Conservation (phyloP, 352 stramenopile species). For the Pythium monospermum region DNA sequence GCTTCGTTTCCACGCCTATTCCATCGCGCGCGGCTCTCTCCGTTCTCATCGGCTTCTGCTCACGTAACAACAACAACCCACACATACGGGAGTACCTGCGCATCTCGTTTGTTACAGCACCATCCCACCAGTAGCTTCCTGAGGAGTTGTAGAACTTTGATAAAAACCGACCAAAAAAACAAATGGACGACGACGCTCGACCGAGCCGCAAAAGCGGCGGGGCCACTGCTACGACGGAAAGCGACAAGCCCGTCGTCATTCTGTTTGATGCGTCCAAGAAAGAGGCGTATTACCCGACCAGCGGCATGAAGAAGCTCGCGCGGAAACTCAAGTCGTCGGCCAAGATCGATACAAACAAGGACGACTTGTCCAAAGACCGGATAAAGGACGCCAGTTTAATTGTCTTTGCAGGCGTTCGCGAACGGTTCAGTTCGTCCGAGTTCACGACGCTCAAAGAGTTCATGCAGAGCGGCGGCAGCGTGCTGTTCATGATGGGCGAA, state of each 20-base stretch:
- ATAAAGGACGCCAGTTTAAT: conserved; percentile 87
- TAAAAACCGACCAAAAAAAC: not conserved
- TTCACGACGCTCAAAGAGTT: conserved; percentile 89
- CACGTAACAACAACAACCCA: too few species aligned
- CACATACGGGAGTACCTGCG: too few species aligned
- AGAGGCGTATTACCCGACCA: conserved; percentile 89
- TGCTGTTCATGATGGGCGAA: conserved; percentile 90
- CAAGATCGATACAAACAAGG: conserved; percentile 95
- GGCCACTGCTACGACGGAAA: not conserved
- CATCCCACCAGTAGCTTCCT: not conserved
- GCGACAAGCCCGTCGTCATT: conserved; percentile 28
- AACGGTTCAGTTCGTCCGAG: conserved; percentile 87
- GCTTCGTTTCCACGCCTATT: not conserved
- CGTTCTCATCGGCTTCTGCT: too few species aligned
- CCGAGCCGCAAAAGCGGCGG: conserved; percentile 14
- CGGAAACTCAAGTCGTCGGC: conserved; percentile 83
- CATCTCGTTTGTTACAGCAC: not conserved
- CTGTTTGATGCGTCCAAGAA: conserved; percentile 94
- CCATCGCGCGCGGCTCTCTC: too few species aligned
- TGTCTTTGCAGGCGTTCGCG: conserved; percentile 86
- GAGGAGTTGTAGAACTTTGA: not conserved
- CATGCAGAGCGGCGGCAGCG: conserved; percentile 80
- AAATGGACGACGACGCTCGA: conserved; percentile 17
- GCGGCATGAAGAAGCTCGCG: conserved; percentile 92
- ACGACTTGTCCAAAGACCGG: conserved; percentile 84